phyloP scores from a whole-genome alignment of 2,329 filamentous ascomycete species.

The Diaporthe nobilis region DNA sequence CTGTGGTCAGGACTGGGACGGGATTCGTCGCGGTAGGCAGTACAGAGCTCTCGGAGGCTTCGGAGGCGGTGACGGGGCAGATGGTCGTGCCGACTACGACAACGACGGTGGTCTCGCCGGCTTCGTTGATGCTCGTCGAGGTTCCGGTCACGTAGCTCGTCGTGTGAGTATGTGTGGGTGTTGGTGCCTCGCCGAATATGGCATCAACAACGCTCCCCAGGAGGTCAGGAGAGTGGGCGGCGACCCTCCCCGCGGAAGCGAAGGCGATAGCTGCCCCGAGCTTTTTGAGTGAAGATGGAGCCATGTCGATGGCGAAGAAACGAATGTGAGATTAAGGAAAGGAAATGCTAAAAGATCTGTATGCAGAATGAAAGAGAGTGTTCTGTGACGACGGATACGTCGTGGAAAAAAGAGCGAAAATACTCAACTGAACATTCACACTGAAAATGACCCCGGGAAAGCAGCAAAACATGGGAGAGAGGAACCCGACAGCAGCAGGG shows the following conservation, averaged over 20 bases:
- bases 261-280: constrained; percentile 39
- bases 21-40: constrained; percentile 8
- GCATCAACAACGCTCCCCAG: constrained; percentile 35
- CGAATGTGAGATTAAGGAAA: constrained; percentile 4
- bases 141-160: constrained; percentile 38
- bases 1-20: constrained; percentile 31
- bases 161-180: constrained; percentile 29
- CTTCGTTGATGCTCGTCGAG: constrained; percentile 31
- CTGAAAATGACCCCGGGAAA: constrained; percentile 29
- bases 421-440: constrained; percentile 22
- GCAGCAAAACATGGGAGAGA: constrained; percentile 35
- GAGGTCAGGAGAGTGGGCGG: constrained; percentile 35
- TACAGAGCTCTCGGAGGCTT: constrained; percentile 29
- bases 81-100: constrained; percentile 37
- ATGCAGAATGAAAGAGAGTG: constrained; percentile 36
- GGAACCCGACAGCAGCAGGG: not conserved
- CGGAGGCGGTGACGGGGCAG: constrained; percentile 40
- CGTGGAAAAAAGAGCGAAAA: constrained; percentile 37
- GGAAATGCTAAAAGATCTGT: constrained; percentile 20
- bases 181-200: constrained; percentile 34
- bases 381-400: constrained; percentile 33
- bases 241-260: constrained; percentile 34
- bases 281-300: constrained; percentile 37
- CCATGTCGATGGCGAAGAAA: constrained; percentile 32
- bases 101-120: constrained; percentile 40